Conservation (phyloP, 495 filamentous ascomycete genomes). For the Aspergillus steynii region DNA sequence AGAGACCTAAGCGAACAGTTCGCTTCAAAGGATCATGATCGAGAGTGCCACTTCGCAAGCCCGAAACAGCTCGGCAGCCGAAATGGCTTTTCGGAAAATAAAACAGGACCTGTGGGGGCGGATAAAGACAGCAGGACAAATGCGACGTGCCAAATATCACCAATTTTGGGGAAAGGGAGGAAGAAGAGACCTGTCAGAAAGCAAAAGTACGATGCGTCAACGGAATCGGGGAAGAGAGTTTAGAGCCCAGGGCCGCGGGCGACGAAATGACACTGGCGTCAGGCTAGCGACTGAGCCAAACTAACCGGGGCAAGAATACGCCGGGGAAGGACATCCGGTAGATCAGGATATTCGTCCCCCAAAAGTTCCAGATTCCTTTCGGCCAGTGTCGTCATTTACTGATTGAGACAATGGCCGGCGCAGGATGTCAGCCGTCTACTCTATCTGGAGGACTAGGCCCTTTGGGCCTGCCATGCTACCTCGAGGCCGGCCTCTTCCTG, state of each 20-base stretch:
- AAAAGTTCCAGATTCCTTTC: conserved; percentile 23
- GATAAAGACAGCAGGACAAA: conserved; percentile 2
- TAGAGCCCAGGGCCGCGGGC: conserved; percentile 11
- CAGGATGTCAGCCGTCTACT: conserved; percentile 2
- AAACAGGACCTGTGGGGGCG: conserved; percentile 12
- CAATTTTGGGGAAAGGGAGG: background rate
- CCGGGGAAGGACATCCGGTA: conserved; percentile 24
- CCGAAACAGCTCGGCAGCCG: background rate
- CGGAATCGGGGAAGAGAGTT: conserved; percentile 8
- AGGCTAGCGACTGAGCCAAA: conserved; percentile 15
- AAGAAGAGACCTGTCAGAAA: conserved; percentile 11
- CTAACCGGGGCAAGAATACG: conserved; percentile 11
- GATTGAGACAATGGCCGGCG: conserved; percentile 3
- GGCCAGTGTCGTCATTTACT: conserved; percentile 5
- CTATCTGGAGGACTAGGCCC: background rate
- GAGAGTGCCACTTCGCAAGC: background rate
- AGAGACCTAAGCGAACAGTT: background rate
- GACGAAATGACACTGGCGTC: conserved; percentile 7
- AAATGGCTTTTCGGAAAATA: conserved; percentile 18
- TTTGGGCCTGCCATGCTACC: background rate
- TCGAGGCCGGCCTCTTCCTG: background rate
- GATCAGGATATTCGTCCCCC: conserved; percentile 23
- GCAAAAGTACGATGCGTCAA: conserved; percentile 14
- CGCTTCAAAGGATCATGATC: background rate
- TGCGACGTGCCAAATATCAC: background rate